A percentile compares a stretch with the other conserved stretches of the same genome.
These are phyloP conservation scores for Solanum ossicruentum DNA, from an alignment of 257 asterid genomes.

Conservation along the genomic window DNA sequence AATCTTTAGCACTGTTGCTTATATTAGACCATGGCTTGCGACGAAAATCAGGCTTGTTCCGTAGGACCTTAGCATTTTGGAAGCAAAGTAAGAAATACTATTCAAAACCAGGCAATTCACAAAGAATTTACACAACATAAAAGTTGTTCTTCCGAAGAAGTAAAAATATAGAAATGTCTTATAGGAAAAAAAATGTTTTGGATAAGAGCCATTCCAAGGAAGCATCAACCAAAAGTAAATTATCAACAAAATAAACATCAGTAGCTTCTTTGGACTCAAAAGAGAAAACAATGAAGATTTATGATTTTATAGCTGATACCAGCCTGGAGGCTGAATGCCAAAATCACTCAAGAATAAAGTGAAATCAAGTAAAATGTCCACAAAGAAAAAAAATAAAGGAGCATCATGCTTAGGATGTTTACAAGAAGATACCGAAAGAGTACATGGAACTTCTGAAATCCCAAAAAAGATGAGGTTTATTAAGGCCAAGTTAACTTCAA, in stretches of 20 bases:
- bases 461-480: background rate
- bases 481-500: background rate
- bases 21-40: slow-evolving; percentile 98
- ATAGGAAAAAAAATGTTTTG: background rate
- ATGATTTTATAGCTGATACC: background rate
- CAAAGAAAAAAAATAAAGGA: background rate
- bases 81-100: background rate
- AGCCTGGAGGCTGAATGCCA: background rate
- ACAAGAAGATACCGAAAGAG: background rate
- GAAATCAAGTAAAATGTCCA: background rate
- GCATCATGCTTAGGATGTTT: background rate
- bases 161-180: background rate
- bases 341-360: background rate
- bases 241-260: background rate
- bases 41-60: slow-evolving; percentile 90
- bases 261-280: background rate
- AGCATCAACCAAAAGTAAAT: background rate
- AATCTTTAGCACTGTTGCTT: slow-evolving; percentile 88
- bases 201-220: background rate
- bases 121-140: background rate
- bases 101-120: background rate
- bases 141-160: background rate
- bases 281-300: background rate
- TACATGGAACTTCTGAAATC: background rate
- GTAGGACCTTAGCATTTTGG: slow-evolving; percentile 38